A percentile compares a stretch with the other conserved stretches of the same genome.
Evolutionary conservation across 78 protist species (phyloP).

Genomic region (Pelomyxa schiedti): DNA sequence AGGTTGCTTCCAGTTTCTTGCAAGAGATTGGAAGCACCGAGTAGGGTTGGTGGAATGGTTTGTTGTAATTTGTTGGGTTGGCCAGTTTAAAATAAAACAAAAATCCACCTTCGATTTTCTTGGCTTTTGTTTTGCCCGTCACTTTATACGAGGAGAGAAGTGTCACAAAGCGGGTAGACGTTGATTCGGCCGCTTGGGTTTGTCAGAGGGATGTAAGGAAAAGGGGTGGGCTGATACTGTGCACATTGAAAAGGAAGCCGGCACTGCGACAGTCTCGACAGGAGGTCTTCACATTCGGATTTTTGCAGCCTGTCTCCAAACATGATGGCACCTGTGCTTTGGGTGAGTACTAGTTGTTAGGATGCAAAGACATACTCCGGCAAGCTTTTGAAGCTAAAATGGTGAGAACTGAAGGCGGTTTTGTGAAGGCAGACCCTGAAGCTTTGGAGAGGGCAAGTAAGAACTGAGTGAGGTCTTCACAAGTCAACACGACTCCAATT

Average conservation of each 20-base stretch:
- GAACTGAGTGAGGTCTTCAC: neutral
- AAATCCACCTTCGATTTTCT: no score
- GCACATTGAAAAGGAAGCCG: neutral
- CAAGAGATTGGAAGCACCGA: no score
- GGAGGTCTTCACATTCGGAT: neutral
- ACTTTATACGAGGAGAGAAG: no score
- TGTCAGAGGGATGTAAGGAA: neutral
- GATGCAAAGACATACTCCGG: neutral
- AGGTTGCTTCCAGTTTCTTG: no score
- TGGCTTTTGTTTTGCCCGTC: no score
- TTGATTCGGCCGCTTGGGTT: neutral
- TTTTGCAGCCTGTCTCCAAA: neutral
- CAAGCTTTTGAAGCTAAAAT: neutral
- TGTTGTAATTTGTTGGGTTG: no score
- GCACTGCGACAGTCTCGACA: neutral
- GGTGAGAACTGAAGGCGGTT: neutral
- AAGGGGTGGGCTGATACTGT: neutral
- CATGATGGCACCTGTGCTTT: neutral
- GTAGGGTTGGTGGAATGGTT: no score
- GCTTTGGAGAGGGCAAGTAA: neutral
- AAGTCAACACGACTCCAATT: neutral
- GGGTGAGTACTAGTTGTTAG: neutral
- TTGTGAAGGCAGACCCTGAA: neutral
- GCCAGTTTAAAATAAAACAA: no score
- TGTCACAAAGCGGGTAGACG: neutral